These are phyloP conservation scores for Suhomyces terraborum DNA, from an alignment of 1,139 yeast genomes.

Conservation along the genomic window DNA sequence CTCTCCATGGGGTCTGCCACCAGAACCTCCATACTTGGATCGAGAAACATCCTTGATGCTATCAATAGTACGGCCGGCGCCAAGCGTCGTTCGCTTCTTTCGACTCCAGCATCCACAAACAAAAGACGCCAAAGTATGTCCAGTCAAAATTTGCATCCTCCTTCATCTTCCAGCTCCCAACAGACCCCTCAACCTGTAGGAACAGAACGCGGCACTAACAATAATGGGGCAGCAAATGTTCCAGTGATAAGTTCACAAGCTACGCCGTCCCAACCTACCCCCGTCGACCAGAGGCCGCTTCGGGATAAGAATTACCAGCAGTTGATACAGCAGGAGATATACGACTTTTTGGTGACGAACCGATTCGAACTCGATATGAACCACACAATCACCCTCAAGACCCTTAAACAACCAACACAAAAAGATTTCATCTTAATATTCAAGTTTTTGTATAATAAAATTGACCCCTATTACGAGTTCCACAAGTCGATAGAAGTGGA, in stretches of 20 bases:
- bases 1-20: conserved; percentile 42
- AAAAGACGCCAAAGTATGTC: conserved; percentile 35
- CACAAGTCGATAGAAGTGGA: conserved; percentile 73
- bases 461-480: conserved; percentile 81
- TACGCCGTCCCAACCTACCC: conserved; percentile 9
- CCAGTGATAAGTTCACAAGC: conserved; percentile 12
- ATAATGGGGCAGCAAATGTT: conserved; percentile 7
- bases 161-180: conserved; percentile 17
- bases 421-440: conserved; percentile 79
- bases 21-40: conserved; percentile 32
- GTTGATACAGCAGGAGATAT: conserved; percentile 64
- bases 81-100: conserved; percentile 38
- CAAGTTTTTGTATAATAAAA: conserved; percentile 71
- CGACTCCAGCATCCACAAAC: conserved; percentile 43
- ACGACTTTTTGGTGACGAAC: conserved; percentile 61
- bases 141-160: conserved; percentile 8
- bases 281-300: conserved; percentile 70
- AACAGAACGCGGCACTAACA: conserved; percentile 9
- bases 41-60: conserved; percentile 18
- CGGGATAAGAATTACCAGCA: conserved; percentile 71
- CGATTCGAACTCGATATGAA: conserved; percentile 75
- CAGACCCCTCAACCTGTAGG: conserved; percentile 20
- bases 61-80: conserved; percentile 16
- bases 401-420: conserved; percentile 80
- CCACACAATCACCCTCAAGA: conserved; percentile 65